These are phyloP conservation scores for Avena insularis DNA, from an alignment of 176 grass and related monocot genomes.

Conservation along the genomic window DNA sequence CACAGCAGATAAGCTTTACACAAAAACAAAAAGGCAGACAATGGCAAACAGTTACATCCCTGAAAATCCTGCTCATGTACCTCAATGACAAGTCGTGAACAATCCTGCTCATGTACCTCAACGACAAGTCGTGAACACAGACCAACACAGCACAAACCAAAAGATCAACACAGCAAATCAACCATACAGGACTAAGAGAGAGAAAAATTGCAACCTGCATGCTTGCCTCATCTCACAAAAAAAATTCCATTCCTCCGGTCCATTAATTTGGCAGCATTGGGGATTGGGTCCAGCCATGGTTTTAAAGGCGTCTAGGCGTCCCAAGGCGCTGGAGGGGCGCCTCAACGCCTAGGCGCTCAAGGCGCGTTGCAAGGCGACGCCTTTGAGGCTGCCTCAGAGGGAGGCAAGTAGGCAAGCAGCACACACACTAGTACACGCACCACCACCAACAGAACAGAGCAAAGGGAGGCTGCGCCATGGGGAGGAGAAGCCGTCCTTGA, in stretches of 20 bases:
- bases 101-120: neutral
- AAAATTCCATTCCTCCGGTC: neutral
- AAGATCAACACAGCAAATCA: neutral
- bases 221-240: neutral
- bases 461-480: too few species aligned
- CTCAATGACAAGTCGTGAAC: neutral
- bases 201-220: slow-evolving; percentile 24
- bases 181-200: slow-evolving; percentile 32
- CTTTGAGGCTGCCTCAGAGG: too few species aligned
- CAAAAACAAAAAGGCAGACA: slow-evolving; percentile 22
- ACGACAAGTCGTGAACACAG: neutral
- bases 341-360: too few species aligned
- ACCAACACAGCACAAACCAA: neutral
- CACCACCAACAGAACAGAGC: too few species aligned
- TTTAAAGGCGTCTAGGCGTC: too few species aligned
- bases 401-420: too few species aligned
- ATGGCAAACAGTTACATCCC: slow-evolving; percentile 12
- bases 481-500: too few species aligned
- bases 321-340: too few species aligned
- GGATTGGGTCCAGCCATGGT: too few species aligned
- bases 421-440: too few species aligned
- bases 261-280: too few species aligned
- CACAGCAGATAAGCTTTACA: neutral
- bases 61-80: slow-evolving; percentile 28
- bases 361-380: too few species aligned